Evolutionary conservation across 1,284 basidiomycete species (phyloP).

Genomic region (Pterulicium gracile): DNA sequence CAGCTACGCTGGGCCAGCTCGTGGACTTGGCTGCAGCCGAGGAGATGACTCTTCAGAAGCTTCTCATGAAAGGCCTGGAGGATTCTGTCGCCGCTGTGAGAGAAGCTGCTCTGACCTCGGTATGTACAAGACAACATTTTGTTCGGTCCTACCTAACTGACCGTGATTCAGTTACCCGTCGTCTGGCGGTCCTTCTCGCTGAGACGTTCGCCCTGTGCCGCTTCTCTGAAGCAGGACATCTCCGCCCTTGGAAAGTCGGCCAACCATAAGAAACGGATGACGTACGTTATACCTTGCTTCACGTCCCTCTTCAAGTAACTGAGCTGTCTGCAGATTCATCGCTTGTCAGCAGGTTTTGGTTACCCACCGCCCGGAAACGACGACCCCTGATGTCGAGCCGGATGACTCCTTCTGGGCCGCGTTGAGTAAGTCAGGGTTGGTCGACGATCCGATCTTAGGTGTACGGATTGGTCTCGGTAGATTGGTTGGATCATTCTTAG

Average conservation of each 20-base stretch:
- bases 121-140: slow-evolving; percentile 8
- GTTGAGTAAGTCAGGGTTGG: slow-evolving; percentile 40
- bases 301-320: slow-evolving; percentile 8
- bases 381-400: slow-evolving; percentile 25
- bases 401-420: slow-evolving; percentile 52
- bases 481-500: slow-evolving; percentile 43
- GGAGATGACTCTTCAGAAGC: slow-evolving; percentile 22
- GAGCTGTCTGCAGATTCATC: slow-evolving; percentile 38
- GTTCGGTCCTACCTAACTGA: not conserved
- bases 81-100: slow-evolving; percentile 81
- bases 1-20: slow-evolving; percentile 43
- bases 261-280: slow-evolving; percentile 64
- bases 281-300: slow-evolving; percentile 32
- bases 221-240: slow-evolving; percentile 38
- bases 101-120: slow-evolving; percentile 41
- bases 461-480: slow-evolving; percentile 82
- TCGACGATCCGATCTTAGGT: slow-evolving; percentile 68
- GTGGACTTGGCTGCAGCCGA: slow-evolving; percentile 25
- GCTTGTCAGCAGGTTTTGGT: slow-evolving; percentile 62
- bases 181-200: slow-evolving; percentile 37
- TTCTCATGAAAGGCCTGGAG: slow-evolving; percentile 59
- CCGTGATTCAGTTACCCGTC: slow-evolving; percentile 33
- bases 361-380: slow-evolving; percentile 24
- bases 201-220: slow-evolving; percentile 25
- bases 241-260: slow-evolving; percentile 41